Conservation (phyloP, 2,329 filamentous ascomycete genomes). For the Colletotrichum scovillei region DNA sequence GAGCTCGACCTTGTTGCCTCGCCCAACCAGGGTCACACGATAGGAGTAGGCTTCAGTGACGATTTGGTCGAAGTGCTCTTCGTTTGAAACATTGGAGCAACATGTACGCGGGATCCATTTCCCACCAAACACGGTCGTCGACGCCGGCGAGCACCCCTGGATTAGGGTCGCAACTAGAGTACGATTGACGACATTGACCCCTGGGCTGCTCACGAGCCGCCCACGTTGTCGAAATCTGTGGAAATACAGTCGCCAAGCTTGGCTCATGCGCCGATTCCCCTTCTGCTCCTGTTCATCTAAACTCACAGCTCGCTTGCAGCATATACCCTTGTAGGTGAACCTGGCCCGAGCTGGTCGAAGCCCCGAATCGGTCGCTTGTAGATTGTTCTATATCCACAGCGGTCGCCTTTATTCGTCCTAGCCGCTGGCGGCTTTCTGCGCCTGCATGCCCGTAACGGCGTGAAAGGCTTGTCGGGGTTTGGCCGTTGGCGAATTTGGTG, state of each 20-base stretch:
- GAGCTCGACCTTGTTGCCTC: neutral
- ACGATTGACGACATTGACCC: slow-evolving; percentile 28
- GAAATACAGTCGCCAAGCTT: slow-evolving; percentile 12
- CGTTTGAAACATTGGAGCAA: slow-evolving; percentile 21
- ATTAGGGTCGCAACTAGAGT: slow-evolving; percentile 24
- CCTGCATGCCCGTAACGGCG: neutral
- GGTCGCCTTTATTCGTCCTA: neutral
- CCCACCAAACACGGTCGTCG: slow-evolving; percentile 2
- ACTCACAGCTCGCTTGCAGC: neutral
- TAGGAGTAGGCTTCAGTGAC: neutral
- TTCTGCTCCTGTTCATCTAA: slow-evolving; percentile 34
- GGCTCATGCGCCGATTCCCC: slow-evolving; percentile 25
- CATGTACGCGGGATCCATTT: neutral
- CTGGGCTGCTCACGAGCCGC: neutral
- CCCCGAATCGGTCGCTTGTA: slow-evolving; percentile 24
- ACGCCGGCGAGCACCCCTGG: slow-evolving; percentile 2
- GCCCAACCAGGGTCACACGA: neutral
- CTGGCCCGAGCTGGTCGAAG: neutral
- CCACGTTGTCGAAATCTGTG: neutral
- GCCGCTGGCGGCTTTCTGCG: neutral
- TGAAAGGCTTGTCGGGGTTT: slow-evolving; percentile 6
- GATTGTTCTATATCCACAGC: slow-evolving; percentile 11
- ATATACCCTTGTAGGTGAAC: neutral
- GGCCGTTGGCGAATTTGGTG: neutral
- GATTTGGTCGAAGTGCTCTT: slow-evolving; percentile 1